Conservation (phyloP, 2,329 filamentous ascomycete genomes). For the Cladosporium sp. region DNA sequence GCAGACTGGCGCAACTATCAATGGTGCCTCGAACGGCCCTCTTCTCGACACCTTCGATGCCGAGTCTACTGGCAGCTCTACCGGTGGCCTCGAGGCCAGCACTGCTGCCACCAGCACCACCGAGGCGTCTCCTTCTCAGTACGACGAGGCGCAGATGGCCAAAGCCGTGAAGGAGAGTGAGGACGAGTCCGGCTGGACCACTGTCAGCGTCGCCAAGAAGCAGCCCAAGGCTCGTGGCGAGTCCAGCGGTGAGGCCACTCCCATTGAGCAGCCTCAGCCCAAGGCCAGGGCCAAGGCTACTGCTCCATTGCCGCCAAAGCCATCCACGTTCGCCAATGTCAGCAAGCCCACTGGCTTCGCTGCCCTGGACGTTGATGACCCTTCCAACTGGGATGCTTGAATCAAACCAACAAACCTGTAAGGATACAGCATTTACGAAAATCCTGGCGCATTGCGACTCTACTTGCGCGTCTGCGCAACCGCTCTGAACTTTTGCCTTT, state of each 20-base stretch:
- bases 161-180: conserved; percentile 45
- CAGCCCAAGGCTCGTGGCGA: conserved; percentile 47
- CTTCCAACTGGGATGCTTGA: conserved; percentile 25
- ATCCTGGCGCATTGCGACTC: too few species aligned
- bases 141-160: conserved; percentile 55
- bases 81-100: conserved; percentile 33
- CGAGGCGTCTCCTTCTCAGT: conserved; percentile 35
- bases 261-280: conserved; percentile 12
- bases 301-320: conserved; percentile 13
- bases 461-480: too few species aligned
- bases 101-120: conserved; percentile 36
- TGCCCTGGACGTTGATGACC: conserved; percentile 23
- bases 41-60: conserved; percentile 51
- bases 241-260: conserved; percentile 12
- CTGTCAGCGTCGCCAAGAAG: conserved; percentile 54
- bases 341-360: conserved; percentile 22
- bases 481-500: not conserved
- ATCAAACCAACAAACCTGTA: not conserved
- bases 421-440: not conserved
- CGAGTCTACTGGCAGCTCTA: conserved; percentile 38
- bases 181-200: conserved; percentile 56
- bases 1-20: conserved; percentile 12
- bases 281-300: conserved; percentile 8
- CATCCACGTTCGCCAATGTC: conserved; percentile 13
- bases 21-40: conserved; percentile 19